Evolutionary conservation across 805 yeast genomes (phyloP), one percentile per base, ranked within the genome.

Genomic region (Ogataea methylovora): DNA sequence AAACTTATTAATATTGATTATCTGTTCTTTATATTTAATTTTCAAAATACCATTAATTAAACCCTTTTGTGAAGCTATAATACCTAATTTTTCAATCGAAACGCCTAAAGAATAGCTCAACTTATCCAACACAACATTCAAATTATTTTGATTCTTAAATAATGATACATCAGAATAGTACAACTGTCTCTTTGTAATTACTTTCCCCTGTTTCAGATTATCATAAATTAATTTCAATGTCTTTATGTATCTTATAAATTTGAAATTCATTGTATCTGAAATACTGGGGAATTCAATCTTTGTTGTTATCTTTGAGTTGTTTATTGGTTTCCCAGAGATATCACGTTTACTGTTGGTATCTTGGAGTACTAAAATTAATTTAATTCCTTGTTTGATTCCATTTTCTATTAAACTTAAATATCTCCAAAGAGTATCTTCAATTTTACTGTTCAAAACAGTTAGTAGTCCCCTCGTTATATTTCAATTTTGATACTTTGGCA

Each of bases 41-140:
- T n/a, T n/a, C 49, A 21, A 10, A 73, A 44, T 12, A 62, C 46
- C 1, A n/a, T n/a, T n/a, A 14, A 77, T 47, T 19, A 76, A 51
- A 1, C 84, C 84, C 44, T 76, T 78, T 27, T 71, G 79, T 5
- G 75, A 60, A 1, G 81, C 72, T 7, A 59, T 59, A 3, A 79
- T 60, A 11, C 66, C 66, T 11, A 79, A 48, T 1, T 47, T 44
- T 12, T 45, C 55, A 7, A 70, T 48, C 0, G 65, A 42, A 4
- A 68, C 56, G 1, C 52, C 57, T 23, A 77, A 47, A 4, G 69
- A 48, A 3, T 43, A 30, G 4, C 67, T 54, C 1, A 78, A 37
- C 14, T 48, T 43, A 12, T 61, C 26, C 6, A 11, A 11, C 8
- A 24, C n/a, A 10, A 24, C 65, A 1, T 79, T 38, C 2, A 60